A percentile compares a stretch with the other conserved stretches of the same genome.
phyloP scores from a whole-genome alignment of 305 asterid species.

The Fraxinus angustifolia region DNA sequence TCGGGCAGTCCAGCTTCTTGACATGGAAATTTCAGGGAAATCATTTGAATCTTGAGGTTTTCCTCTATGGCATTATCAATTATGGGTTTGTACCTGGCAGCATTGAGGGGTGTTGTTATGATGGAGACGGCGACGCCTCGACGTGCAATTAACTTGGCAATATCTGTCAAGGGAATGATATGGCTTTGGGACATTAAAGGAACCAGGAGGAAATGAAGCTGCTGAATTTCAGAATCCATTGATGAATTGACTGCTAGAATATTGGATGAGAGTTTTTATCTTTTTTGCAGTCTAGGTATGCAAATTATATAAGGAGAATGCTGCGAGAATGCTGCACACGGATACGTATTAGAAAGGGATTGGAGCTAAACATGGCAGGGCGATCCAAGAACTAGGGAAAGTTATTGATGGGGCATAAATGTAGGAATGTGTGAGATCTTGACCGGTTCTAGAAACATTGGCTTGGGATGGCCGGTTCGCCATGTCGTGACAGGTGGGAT shows the following conservation, averaged over 20 bases:
- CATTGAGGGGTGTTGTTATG: conserved; percentile 44
- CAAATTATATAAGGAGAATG: background rate
- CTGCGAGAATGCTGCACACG: background rate
- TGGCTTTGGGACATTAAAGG: conserved; percentile 53
- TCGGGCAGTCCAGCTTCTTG: conserved; percentile 52
- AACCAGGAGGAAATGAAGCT: conserved; percentile 38
- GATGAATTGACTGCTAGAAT: background rate
- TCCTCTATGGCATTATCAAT: conserved; percentile 31
- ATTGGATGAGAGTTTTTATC: background rate
- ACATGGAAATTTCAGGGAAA: conserved; percentile 59
- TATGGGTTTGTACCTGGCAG: conserved; percentile 25
- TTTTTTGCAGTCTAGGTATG: background rate
- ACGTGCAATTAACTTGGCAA: conserved; percentile 39
- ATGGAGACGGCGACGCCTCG: conserved; percentile 37
- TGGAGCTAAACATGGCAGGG: background rate
- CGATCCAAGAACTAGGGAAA: background rate
- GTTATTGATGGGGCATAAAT: background rate
- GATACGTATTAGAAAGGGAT: background rate
- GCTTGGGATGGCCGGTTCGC: too few species aligned
- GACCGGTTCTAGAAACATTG: background rate
- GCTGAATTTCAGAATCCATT: conserved; percentile 1
- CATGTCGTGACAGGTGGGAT: too few species aligned
- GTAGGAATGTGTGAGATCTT: background rate
- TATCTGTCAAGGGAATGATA: conserved; percentile 44
- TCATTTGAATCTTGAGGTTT: conserved; percentile 37